Conservation (phyloP, 805 yeast species). For the Candida argentea region DNA sequence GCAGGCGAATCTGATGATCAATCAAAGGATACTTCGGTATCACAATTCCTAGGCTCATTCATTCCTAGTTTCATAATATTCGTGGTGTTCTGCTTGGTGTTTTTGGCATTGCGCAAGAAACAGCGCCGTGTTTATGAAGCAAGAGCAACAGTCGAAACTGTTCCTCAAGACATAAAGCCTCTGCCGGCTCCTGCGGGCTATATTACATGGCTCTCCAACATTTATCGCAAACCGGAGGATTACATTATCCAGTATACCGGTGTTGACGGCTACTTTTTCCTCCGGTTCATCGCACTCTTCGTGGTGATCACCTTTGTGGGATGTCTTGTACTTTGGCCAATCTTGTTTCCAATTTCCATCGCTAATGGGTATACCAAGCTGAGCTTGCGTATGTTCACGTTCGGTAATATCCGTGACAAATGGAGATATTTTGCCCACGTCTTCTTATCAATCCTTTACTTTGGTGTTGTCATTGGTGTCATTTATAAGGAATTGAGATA, state of each 20-base stretch:
- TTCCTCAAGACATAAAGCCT: conserved; percentile 35
- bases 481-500: conserved; percentile 68
- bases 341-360: conserved; percentile 66
- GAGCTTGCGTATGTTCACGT: conserved; percentile 60
- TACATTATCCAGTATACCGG: conserved; percentile 63
- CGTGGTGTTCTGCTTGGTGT: conserved; percentile 29
- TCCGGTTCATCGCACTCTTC: conserved; percentile 53
- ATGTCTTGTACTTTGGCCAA: conserved; percentile 51
- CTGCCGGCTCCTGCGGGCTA: conserved; percentile 35
- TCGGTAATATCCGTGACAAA: conserved; percentile 49
- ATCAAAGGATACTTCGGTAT: conserved; percentile 28
- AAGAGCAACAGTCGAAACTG: conserved; percentile 32
- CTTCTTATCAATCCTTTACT: conserved; percentile 64
- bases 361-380: conserved; percentile 45
- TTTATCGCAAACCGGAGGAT: conserved; percentile 47
- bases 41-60: conserved; percentile 40
- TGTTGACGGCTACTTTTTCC: conserved; percentile 66
- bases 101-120: conserved; percentile 31
- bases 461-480: conserved; percentile 53
- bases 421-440: conserved; percentile 66
- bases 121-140: conserved; percentile 45
- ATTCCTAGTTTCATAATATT: conserved; percentile 35
- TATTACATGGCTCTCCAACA: conserved; percentile 44
- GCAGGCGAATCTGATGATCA: not conserved
- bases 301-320: conserved; percentile 42